Evolutionary conservation across 2,329 filamentous ascomycete species (phyloP).

Genomic region (Penicillium janthinellum): DNA sequence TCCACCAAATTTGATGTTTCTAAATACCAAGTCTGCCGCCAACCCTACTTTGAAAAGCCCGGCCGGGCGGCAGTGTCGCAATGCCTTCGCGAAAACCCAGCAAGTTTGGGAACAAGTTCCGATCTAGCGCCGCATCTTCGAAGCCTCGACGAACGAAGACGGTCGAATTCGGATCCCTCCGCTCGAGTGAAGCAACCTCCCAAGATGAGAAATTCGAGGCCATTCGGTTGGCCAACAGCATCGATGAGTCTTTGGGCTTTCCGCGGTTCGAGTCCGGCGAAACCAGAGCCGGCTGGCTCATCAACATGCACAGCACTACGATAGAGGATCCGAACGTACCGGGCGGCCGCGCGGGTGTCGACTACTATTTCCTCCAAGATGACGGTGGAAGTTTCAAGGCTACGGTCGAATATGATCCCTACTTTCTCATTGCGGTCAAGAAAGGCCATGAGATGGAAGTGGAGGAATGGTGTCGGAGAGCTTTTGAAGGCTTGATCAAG

Average conservation of each 20-base stretch:
- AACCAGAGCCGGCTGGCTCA: constrained; percentile 86
- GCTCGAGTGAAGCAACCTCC: constrained; percentile 81
- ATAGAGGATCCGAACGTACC: constrained; percentile 81
- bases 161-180: constrained; percentile 72
- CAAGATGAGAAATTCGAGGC: constrained; percentile 92
- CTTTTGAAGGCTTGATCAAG: constrained; percentile 80
- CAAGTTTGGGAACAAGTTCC: constrained; percentile 64
- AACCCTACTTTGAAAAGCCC: constrained; percentile 27
- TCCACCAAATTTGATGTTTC: constrained; percentile 29
- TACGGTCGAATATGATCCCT: constrained; percentile 93
- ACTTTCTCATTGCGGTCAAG: constrained; percentile 90
- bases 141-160: constrained; percentile 67
- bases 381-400: constrained; percentile 92
- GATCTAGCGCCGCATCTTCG: constrained; percentile 45
- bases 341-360: constrained; percentile 83
- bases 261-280: constrained; percentile 84
- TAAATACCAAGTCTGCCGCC: constrained; percentile 17
- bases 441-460: constrained; percentile 87
- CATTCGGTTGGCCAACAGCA: constrained; percentile 76
- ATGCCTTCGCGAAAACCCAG: constrained; percentile 59
- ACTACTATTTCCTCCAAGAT: constrained; percentile 96
- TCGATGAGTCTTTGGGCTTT: constrained; percentile 96
- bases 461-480: constrained; percentile 87
- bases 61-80: constrained; percentile 30
- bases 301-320: constrained; percentile 89